Base-by-base conservation (phyloP, 2,329 filamentous ascomycete species). In the Eurotiales sp. region DNA sequence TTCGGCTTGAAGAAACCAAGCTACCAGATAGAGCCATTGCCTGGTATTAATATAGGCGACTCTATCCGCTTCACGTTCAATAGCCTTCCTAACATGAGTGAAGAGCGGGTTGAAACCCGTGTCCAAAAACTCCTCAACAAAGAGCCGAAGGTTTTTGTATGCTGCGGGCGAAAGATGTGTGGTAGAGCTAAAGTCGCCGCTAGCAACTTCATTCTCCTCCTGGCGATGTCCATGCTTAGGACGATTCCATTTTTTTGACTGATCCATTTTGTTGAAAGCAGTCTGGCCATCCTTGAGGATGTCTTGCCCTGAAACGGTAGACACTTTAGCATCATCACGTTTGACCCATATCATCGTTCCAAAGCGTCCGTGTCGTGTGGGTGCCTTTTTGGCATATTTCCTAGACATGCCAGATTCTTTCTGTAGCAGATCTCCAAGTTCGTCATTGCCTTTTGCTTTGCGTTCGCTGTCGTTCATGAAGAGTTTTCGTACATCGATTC, bases 301-400 rank as follows among this genome's bases (percentile, higher is more conserved):
- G 60, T 90, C 86, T 65, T 97, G 92, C 1, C 93, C 93, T 0
- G 90, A 91, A 1, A 99, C 80, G 0, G 91, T 90, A 0, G 88
- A 87, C 61, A 93, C 82, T 62, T 91, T 91, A 46, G 87, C 84
- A 59, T 91, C 87, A 44, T 90, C 87, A 51, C 91, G 79, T 72
- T 95, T 90, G 32, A 99, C 83, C 91, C 92, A 97, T 29, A 96
- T 84, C 88, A 97, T 97, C 10, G 91, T 95, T 2, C 93, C 93
- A 63, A 97, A 99, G 29, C 93, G 83, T 60, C 91, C 95, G 69
- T 99, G 93, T 43, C 93, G 79, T 3, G 90, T 91, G 0, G 91
- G 88, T 2, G 87, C 88, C 63, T 85, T 85, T 59, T 84, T 86
- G 49, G 86, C 86, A 61, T 90, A 86, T 44, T 86, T 81, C 60